These are phyloP conservation scores for Cryptococcus maquisensis DNA, from an alignment of 1,284 basidiomycete species.

Conservation along the genomic window DNA sequence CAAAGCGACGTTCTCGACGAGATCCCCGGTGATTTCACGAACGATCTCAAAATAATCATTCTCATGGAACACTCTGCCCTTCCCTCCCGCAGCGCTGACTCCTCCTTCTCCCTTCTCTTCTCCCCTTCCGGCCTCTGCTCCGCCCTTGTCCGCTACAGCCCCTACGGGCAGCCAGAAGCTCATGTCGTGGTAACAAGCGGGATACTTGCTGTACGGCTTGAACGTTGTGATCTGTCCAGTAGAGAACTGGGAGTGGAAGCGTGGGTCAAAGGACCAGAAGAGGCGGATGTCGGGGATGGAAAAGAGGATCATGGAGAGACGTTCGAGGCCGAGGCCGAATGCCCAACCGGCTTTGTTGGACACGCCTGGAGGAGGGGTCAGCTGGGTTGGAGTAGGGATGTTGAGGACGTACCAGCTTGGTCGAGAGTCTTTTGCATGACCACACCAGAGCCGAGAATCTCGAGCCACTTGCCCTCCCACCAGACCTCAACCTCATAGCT, in stretches of 20 bases:
- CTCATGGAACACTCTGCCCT: conserved; percentile 63
- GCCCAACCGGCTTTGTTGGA: conserved; percentile 91
- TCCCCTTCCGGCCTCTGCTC: not conserved
- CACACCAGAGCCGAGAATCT: conserved; percentile 92
- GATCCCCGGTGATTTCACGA: conserved; percentile 82
- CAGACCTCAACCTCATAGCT: conserved; percentile 98
- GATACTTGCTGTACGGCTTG: conserved; percentile 84
- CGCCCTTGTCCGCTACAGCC: not conserved
- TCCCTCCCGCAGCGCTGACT: not conserved
- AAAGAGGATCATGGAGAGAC: conserved; percentile 97
- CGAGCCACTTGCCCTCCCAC: conserved; percentile 94
- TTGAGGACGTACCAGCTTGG: conserved; percentile 60
- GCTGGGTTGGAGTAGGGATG: conserved; percentile 1
- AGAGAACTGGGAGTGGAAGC: conserved; percentile 84
- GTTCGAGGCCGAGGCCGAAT: conserved; percentile 93
- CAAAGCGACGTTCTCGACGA: conserved; percentile 84
- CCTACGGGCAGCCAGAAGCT: conserved; percentile 76
- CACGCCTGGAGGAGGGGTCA: conserved; percentile 55
- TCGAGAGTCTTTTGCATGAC: conserved; percentile 84
- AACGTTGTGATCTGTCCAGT: conserved; percentile 72
- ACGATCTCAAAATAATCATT: conserved; percentile 97
- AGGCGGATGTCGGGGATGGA: conserved; percentile 98
- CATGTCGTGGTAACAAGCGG: conserved; percentile 81
- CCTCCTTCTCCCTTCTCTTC: conserved; percentile 2
- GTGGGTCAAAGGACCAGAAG: conserved; percentile 89